Base-by-base conservation (phyloP, 2,329 filamentous ascomycete species). In the Rutstroemia sp. region DNA sequence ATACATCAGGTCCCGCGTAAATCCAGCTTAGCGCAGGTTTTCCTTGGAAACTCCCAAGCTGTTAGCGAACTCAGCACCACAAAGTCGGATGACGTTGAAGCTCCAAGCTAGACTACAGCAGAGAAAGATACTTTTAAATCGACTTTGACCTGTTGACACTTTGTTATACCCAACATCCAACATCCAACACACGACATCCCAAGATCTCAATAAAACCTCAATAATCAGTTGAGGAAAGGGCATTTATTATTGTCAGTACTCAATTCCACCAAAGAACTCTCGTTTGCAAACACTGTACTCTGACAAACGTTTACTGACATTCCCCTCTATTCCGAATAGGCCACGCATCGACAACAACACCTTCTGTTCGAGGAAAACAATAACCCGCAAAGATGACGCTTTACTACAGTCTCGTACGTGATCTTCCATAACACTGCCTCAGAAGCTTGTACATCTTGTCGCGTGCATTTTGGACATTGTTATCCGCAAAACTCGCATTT, bases 371-470 rank as follows among this genome's bases (percentile, higher is more conserved):
- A 25, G 30, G 30, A 34, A 14, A 62, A 58, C 19, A 30, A 39
- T 54, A 54, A 57, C 59, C 59, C 25, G 58, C 58, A 67, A 75
- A 69, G 45, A 78, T 78, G 75, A 78, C 75, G 61, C 75, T 78
- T 65, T 78, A 78, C 66, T 78, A 77, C 65, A 74, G 73, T 64
- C 73, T 78, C 58, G 75, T 78, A 71, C 63, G 75, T 70, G 34
- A 42, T 9, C 14, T 49, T 38, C 18, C 25, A 45, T 46, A n/a
- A 37, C 52, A 44, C 23, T 37, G 25, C 30, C 16, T 39, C 37
- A 16, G 19, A 16, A 39, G 5, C 45, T 47, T 48, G 10, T 23
- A 8, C 14, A 4, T 42, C 39, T 19, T 34, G 30, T 34, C 30
- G 30, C 12, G 30, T 34, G 30, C 9, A 12, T 12, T 34, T 34